phyloP scores from a whole-genome alignment of 129 eudicot species.

The Deinandra increscens region DNA sequence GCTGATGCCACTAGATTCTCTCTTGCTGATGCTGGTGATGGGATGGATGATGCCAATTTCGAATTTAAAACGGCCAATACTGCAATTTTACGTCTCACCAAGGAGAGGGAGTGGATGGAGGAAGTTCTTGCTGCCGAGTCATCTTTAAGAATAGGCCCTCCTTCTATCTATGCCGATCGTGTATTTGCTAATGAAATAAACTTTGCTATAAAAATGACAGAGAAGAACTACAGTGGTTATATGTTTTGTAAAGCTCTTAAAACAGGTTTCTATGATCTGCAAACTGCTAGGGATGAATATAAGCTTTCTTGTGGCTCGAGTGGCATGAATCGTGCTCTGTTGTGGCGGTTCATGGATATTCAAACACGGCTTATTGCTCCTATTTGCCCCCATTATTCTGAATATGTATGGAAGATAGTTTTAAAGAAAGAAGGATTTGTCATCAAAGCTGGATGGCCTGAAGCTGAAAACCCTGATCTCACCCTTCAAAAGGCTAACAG shows the following conservation, averaged over 20 bases:
- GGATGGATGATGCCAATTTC: slow-evolving; percentile 90
- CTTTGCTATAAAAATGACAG: slow-evolving; percentile 61
- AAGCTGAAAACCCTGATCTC: slow-evolving; percentile 67
- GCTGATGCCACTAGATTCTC: slow-evolving; percentile 88
- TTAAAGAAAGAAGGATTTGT: slow-evolving; percentile 71
- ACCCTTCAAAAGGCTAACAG: slow-evolving; percentile 76
- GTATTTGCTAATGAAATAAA: slow-evolving; percentile 85
- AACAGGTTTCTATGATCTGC: slow-evolving; percentile 82
- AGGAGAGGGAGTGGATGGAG: slow-evolving; percentile 79
- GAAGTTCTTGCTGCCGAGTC: slow-evolving; percentile 63
- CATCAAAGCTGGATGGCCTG: slow-evolving; percentile 83
- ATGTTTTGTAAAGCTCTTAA: slow-evolving; percentile 87
- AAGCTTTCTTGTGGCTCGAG: slow-evolving; percentile 70
- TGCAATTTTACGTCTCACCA: slow-evolving; percentile 79
- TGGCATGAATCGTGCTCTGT: slow-evolving; percentile 70
- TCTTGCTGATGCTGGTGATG: slow-evolving; percentile 89
- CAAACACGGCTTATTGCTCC: slow-evolving; percentile 87
- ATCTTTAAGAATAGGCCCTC: slow-evolving; percentile 53
- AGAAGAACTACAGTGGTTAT: slow-evolving; percentile 59
- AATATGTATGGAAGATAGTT: slow-evolving; percentile 70
- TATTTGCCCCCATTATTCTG: slow-evolving; percentile 83
- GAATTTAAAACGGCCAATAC: slow-evolving; percentile 88
- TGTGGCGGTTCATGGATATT: slow-evolving; percentile 76
- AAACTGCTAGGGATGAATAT: slow-evolving; percentile 90
- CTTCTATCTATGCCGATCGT: slow-evolving; percentile 62